Evolutionary conservation across 352 stramenopile genomes (phyloP), one percentile per base, ranked within the genome.

Genomic region (Globisporangium iwayamae): DNA sequence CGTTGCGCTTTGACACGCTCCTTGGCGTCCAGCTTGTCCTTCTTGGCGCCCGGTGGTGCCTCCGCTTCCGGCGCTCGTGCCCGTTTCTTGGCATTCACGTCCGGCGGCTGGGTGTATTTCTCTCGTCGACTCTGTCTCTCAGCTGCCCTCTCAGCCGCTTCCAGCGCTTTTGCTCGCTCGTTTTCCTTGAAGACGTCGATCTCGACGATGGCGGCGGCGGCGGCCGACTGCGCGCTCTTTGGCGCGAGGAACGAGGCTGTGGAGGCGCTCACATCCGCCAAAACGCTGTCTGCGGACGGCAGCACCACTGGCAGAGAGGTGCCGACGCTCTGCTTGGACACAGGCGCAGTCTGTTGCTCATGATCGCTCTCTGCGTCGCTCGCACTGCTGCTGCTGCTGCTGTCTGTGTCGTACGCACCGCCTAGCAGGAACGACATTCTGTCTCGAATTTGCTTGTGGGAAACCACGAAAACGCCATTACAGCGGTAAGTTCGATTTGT

Each of bases 1-100:
- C 86, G 73, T 69, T 94, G 86, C 22, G 68, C 67, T 65, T 93
- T 94, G 13, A 93, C 81, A 13, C 80, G 79, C 39, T 92, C 86
- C 56, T 92, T 94, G 41, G 71, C 80, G 45, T 75, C 72, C 59
- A 65, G 66, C 62, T 81, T 81, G 30, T 79, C 76, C 10, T 68
- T 65, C 56, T 73, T 81, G 11, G 45, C 39, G 25, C 25, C 25
- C 2, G 41, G 22, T 11, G 46, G 32, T 20, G n/a, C 48, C 11
- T 56, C 58, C 1, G 28, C 28, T 45, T 54, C 46, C 11, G 28
- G 41, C 16, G 16, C 39, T 10, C n/a, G 46, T 8, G 16, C 9
- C 22, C 36, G 20, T 28, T 62, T 51, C 39, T 46, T 62, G 41
- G 4, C 28, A 28, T 3, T 30, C 52, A 45, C 30, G 4, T 43